Evolutionary conservation across 2,329 filamentous ascomycete species (phyloP), one percentile per base, ranked within the genome.

Genomic region (Trichoderma oligosporum): DNA sequence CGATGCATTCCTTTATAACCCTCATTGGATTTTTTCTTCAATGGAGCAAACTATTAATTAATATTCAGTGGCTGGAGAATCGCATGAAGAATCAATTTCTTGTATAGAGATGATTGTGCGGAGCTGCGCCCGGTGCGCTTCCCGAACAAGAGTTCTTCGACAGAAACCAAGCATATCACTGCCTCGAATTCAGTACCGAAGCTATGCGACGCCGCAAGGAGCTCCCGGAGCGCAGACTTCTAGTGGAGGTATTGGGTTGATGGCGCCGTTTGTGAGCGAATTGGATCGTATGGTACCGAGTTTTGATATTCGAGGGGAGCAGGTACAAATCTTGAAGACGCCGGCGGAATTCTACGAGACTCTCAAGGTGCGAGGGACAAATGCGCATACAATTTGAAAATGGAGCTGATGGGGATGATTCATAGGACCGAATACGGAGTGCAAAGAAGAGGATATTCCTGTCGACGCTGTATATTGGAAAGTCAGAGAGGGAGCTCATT

Each of bases 401-500:
- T 45, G 22, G 41, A 36, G 36, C 42, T 57, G 29, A 55, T 61
- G 44, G 54, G 9, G 16, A 35, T 45, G 36, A 38, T n/a, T 31
- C 12, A 16, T 60, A 92, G 88, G 75, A 82, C 61, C 96, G 92
- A 75, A 97, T 99, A 68, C 82, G 82, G 52, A 82, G 81, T 61
- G 94, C 94, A 8, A 84, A 90, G 71, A 80, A 76, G 52, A 83
- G 89, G 59, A 87, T 99, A 63, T 99, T 95, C 70, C 77, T 99
- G 48, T 96, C 92, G n/a, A 99, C 94, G 0, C 76, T 99, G 52
- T 99, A 99, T 70, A 94, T 99, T 69, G 94, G 94, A 61, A 96
- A 93, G 71, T 88, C 88, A 1, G 94, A 99, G 73, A 81, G 87
- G 72, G 94, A 97, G 65, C 80, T 99, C 67, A 90, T 97, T 58